Conservation (phyloP, 495 filamentous ascomycete species). For the Aspergillus leporis region DNA sequence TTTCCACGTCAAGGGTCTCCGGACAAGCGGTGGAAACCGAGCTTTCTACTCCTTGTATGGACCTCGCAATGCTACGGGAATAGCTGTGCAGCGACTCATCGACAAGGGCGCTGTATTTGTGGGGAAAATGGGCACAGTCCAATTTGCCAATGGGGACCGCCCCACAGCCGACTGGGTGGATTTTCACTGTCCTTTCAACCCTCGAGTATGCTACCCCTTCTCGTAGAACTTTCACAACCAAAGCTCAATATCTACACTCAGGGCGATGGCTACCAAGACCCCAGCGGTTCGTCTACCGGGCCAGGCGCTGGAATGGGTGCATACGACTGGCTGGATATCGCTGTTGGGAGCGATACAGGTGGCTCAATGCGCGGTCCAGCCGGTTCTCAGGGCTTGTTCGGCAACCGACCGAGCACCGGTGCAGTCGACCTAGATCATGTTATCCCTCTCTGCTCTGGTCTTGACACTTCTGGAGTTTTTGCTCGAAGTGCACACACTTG, state of each 20-base stretch:
- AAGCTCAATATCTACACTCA: too few species aligned
- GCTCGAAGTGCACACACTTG: slow-evolving; percentile 48
- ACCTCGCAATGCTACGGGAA: slow-evolving; percentile 28
- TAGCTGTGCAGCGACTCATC: slow-evolving; percentile 41
- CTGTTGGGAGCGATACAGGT: slow-evolving; percentile 50
- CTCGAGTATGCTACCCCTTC: slow-evolving; percentile 15
- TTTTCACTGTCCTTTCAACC: slow-evolving; percentile 45
- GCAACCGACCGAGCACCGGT: slow-evolving; percentile 29
- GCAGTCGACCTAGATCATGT: slow-evolving; percentile 30
- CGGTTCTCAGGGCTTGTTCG: slow-evolving; percentile 35
- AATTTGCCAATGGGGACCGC: slow-evolving; percentile 44
- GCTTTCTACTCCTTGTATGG: slow-evolving; percentile 40
- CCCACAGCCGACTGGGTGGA: slow-evolving; percentile 43
- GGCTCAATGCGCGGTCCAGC: slow-evolving; percentile 41
- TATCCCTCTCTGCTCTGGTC: slow-evolving; percentile 42
- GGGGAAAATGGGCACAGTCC: slow-evolving; percentile 48
- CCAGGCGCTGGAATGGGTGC: slow-evolving; percentile 37
- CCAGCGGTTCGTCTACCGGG: slow-evolving; percentile 39
- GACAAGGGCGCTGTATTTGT: slow-evolving; percentile 46
- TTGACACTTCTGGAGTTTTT: slow-evolving; percentile 53
- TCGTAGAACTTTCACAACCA: too few species aligned
- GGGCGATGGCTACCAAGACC: slow-evolving; percentile 46
- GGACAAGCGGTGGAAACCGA: slow-evolving; percentile 42
- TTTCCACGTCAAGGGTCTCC: slow-evolving; percentile 42
- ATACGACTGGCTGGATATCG: slow-evolving; percentile 45